Evolutionary conservation across 2,329 filamentous ascomycete species (phyloP).

Genomic region (Aspergillus sp.): DNA sequence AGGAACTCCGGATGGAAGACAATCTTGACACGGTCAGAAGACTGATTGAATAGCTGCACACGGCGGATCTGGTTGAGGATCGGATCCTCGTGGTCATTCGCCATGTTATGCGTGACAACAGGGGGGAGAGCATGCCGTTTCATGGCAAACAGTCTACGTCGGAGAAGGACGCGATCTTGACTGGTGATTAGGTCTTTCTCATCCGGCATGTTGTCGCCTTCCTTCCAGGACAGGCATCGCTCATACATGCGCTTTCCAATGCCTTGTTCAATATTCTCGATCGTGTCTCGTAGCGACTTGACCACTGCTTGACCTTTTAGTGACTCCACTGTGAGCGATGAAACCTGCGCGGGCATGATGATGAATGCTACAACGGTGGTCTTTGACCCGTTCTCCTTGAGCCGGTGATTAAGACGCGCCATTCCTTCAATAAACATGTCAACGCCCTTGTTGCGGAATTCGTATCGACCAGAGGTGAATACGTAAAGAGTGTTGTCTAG

Average conservation of each 20-base stretch:
- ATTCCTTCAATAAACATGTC: constrained; percentile 99
- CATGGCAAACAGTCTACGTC: constrained; percentile 92
- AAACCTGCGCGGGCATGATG: constrained; percentile 97
- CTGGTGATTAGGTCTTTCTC: constrained; percentile 93
- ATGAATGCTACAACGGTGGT: constrained; percentile 96
- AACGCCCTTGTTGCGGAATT: constrained; percentile 97
- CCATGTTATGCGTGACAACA: constrained; percentile 98
- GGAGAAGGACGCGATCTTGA: constrained; percentile 88
- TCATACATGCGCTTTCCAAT: constrained; percentile 95
- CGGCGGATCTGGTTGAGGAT: constrained; percentile 94
- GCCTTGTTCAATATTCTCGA: constrained; percentile 87
- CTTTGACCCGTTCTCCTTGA: constrained; percentile 82
- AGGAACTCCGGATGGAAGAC: constrained; percentile 98
- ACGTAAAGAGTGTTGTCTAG: constrained; percentile 96
- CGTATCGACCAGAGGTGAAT: constrained; percentile 95
- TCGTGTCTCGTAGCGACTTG: constrained; percentile 90
- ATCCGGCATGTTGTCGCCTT: constrained; percentile 88
- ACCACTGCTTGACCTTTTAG: constrained; percentile 96
- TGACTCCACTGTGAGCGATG: constrained; percentile 90
- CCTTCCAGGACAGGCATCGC: constrained; percentile 90
- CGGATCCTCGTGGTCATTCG: constrained; percentile 88
- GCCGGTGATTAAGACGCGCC: constrained; percentile 87
- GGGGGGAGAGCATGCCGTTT: constrained; percentile 87
- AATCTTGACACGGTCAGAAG: constrained; percentile 91
- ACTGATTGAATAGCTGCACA: constrained; percentile 96